Base-by-base conservation (phyloP, 169 alveolate species). In the Eimeria maxima region DNA sequence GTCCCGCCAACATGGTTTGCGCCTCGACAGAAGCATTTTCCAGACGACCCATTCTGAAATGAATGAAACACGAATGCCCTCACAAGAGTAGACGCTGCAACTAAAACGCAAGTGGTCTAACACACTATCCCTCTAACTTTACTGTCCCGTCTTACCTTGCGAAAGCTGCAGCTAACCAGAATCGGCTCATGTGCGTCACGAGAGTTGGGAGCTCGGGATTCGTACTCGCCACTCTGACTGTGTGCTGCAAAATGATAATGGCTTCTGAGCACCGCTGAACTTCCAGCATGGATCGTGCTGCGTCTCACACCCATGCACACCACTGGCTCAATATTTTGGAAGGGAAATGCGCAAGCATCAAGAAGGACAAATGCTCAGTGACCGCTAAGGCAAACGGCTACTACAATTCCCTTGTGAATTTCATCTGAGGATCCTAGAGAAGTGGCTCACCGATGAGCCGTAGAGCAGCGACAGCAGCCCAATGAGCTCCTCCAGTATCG, bases 101-200 rank as follows among this genome's bases (percentile, higher is more conserved):
- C 29, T 2, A 10, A 84, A 6, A 55, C 5, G 33, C 55, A 84
- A 7, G 78, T 13, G 38, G 38, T 57, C 5, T 24, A 38, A 4
- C 55, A 3, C 2, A 55, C 92, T 13, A 24, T 47, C 29, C 10
- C 50, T 60, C 78, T 57, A 55, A 29, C 57, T 38, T 42, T 57
- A 10, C 38, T 22, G 55, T 24, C n/a, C 55, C 14, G n/a, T n/a
- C 96, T 13, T 50, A 94, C 96, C 91, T 67, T 8, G 94, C 83
- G 38, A 94, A 76, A 47, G 96, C 94, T 24, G 90, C 94, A 14
- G 96, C 94, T 38, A 94, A 55, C 96, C 96, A 94, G 90, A 81
- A 94, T 22, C 94, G 88, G 42, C 80, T 94, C 96, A 94, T 94
- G 80, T 89, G 91, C 42, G 96, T 94, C 47, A 94, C 96, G 80